These are phyloP conservation scores for Metschnikowia hibisci DNA, from an alignment of 805 yeast genomes.

Conservation along the genomic window DNA sequence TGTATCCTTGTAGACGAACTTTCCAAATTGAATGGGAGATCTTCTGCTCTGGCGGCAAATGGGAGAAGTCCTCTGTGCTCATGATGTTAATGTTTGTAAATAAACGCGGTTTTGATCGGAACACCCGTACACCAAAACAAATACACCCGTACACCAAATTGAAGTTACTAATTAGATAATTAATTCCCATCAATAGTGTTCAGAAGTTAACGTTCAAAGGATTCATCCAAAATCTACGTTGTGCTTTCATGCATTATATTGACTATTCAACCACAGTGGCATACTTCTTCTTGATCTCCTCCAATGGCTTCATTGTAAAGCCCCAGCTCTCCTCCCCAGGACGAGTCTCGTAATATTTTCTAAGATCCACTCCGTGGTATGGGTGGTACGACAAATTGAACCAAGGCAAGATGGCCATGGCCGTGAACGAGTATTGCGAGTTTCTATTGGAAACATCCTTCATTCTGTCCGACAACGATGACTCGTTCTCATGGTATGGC, in stretches of 20 bases:
- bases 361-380: slow-evolving; percentile 71
- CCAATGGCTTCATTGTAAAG: slow-evolving; percentile 47
- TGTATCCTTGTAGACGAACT: slow-evolving; percentile 77
- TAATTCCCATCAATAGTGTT: too few relatives aligned
- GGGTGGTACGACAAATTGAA: slow-evolving; percentile 79
- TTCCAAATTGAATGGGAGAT: slow-evolving; percentile 62
- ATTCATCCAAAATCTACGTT: too few relatives aligned
- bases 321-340: slow-evolving; percentile 61
- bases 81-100: slow-evolving; percentile 10
- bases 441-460: slow-evolving; percentile 75
- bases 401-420: slow-evolving; percentile 68
- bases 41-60: slow-evolving; percentile 63
- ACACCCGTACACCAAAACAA: slow-evolving; percentile 1
- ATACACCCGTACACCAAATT: neutral
- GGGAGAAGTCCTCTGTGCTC: slow-evolving; percentile 52
- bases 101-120: slow-evolving; percentile 4
- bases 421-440: slow-evolving; percentile 65
- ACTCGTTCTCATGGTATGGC: slow-evolving; percentile 62
- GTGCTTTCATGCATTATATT: neutral
- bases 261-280: slow-evolving; percentile 17
- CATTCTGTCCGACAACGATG: slow-evolving; percentile 56
- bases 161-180: too few relatives aligned
- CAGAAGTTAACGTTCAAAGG: too few relatives aligned
- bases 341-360: slow-evolving; percentile 41
- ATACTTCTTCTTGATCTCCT: slow-evolving; percentile 40